A percentile compares a stretch with the other conserved stretches of the same genome.
These are phyloP conservation scores for Trichoderma gracile DNA, from an alignment of 2,329 filamentous ascomycete species.

Conservation along the genomic window DNA sequence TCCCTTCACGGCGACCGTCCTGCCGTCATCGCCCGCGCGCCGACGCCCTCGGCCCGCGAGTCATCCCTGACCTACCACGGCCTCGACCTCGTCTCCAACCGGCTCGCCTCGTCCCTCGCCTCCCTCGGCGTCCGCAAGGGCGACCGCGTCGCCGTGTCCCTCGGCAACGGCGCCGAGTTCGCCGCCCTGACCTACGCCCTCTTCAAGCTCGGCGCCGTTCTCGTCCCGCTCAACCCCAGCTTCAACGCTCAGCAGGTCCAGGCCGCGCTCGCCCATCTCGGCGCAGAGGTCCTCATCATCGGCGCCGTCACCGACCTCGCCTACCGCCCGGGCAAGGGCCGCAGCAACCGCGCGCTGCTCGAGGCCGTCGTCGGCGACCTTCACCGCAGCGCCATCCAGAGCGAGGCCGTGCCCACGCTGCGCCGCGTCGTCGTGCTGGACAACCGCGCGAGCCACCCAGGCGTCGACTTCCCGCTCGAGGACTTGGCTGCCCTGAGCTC, in stretches of 20 bases:
- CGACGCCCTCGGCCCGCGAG: constrained; percentile 54
- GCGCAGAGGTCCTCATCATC: constrained; percentile 73
- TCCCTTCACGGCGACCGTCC: constrained; percentile 62
- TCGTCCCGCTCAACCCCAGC: constrained; percentile 90
- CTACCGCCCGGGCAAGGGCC: constrained; percentile 57
- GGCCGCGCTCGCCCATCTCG: constrained; percentile 75
- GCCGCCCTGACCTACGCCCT: constrained; percentile 83
- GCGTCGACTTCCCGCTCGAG: constrained; percentile 47
- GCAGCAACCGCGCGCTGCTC: constrained; percentile 55
- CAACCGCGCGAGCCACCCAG: constrained; percentile 61
- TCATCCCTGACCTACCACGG: constrained; percentile 70
- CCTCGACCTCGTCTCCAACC: constrained; percentile 75
- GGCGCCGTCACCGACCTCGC: constrained; percentile 86
- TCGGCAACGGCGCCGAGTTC: constrained; percentile 85
- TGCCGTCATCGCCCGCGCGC: constrained; percentile 56
- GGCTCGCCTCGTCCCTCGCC: constrained; percentile 68
- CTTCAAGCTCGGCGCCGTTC: constrained; percentile 90
- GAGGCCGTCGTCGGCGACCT: constrained; percentile 46
- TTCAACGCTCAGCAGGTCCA: constrained; percentile 81
- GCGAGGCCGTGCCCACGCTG: constrained; percentile 64
- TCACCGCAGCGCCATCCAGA: constrained; percentile 27
- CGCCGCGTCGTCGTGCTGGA: constrained; percentile 73
- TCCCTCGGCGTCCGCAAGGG: constrained; percentile 75
- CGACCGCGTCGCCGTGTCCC: constrained; percentile 79
- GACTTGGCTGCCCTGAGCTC: constrained; percentile 47